phyloP scores from a whole-genome alignment of 306 rosid genomes.

The Arachis hypogaea region DNA sequence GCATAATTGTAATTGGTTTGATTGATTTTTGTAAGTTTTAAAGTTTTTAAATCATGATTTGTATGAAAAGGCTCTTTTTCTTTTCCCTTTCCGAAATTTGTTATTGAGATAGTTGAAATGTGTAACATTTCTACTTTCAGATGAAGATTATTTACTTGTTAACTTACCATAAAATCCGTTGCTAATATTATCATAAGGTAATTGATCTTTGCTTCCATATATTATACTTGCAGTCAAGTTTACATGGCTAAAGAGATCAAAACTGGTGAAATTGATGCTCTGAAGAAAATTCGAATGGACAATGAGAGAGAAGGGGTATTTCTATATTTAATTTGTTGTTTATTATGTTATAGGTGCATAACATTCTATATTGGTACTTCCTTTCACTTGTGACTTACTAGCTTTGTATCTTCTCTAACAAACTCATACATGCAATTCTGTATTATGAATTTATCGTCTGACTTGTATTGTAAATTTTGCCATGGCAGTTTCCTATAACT shows the following conservation, averaged over 20 bases:
- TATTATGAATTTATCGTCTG: conserved; percentile 7
- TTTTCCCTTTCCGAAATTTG: not conserved
- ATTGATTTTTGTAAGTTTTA: not conserved
- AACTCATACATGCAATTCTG: conserved; percentile 2
- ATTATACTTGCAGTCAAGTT: conserved; percentile 62
- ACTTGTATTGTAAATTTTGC: conserved; percentile 26
- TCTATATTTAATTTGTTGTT: conserved; percentile 9
- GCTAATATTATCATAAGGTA: not conserved
- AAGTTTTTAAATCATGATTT: too few relatives aligned
- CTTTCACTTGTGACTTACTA: not conserved
- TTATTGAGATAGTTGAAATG: not conserved
- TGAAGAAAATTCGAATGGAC: conserved; percentile 79
- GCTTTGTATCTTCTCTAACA: too few relatives aligned
- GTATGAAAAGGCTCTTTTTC: not conserved
- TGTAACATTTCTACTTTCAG: conserved; percentile 8
- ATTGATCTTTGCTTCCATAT: not conserved
- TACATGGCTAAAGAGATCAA: conserved; percentile 69
- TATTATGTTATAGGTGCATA: not conserved
- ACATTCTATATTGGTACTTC: not conserved
- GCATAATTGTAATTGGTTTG: not conserved
- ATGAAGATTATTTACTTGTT: not conserved
- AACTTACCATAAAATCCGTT: conserved; percentile 9
- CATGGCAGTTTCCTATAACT: conserved; percentile 72
- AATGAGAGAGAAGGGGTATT: conserved; percentile 76
- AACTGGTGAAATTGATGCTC: conserved; percentile 78